Base-by-base conservation (phyloP, 192 early-diverging fungal genomes). In the Coemansia sp. region DNA sequence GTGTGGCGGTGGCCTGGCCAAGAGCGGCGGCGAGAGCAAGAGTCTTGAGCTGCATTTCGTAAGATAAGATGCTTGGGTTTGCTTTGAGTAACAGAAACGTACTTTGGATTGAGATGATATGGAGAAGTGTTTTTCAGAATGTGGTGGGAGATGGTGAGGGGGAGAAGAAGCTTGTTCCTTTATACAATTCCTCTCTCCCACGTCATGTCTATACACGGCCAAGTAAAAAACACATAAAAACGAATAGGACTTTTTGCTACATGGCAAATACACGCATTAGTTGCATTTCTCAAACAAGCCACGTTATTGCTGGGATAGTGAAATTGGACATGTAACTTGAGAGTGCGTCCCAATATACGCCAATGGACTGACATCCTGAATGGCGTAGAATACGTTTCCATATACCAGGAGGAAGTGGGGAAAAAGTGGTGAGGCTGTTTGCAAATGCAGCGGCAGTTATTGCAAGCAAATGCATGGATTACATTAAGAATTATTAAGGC, bases 1-100 rank as follows among this genome's bases (percentile, higher is more conserved):
- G 59, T 25, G 77, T 74, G 47, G 77, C 77, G 61, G 77, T 62
- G 55, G 77, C 77, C 69, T 80, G 77, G 71, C 77, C 72, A 59
- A 74, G 45, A 55, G 72, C 72, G 45, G 68, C 72, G 22, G 62
- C 65, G 61, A 80, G 57, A 59, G 68, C 77, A 50, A 80, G 55
- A 40, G 72, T 70, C 72, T 80, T 80, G 68, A 65, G 70, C 55
- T 80, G 77, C 77, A 80, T 80, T 57, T 23, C 19, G 15, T n/a
- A 22, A 14, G 34, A n/a, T n/a, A n/a, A 36, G 29, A 37, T 36
- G 13, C 15, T n/a, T 25, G 52, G n/a, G 45, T 13, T 11, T 11
- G 45, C 3, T 22, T n/a, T 48, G 15, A 23, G 5, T 22, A 1
- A 15, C 25, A 48, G 11, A n/a, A 44, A 19, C 41, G n/a, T n/a